Evolutionary conservation across 129 eudicot species (phyloP).

Genomic region (Centrapalus pauciflorus): DNA sequence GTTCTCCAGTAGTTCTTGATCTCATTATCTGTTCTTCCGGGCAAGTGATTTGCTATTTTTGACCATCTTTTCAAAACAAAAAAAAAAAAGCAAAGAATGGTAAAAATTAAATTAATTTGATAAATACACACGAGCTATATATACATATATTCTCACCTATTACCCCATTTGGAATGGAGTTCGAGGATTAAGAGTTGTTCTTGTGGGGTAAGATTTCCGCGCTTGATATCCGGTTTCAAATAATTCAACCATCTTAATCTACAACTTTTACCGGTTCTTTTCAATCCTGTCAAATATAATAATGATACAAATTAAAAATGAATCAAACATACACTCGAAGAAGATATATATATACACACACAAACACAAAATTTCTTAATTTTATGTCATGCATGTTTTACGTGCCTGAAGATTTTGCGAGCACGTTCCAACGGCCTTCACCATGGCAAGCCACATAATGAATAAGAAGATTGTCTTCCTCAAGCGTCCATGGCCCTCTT

Average conservation of each 20-base stretch:
- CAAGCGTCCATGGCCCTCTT: slow-evolving; percentile 61
- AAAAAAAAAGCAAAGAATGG: neutral
- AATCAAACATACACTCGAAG: neutral
- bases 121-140: too few species aligned
- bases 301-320: too few species aligned
- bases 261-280: slow-evolving; percentile 62
- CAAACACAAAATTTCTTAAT: neutral
- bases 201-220: slow-evolving; percentile 50
- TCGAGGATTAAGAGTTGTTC: slow-evolving; percentile 59
- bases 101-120: neutral
- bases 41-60: slow-evolving; percentile 47
- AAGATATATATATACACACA: neutral
- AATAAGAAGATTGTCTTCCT: slow-evolving; percentile 50
- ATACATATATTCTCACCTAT: slow-evolving; percentile 33
- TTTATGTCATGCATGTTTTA: neutral
- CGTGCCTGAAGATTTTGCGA: slow-evolving; percentile 42
- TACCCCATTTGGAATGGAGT: slow-evolving; percentile 59
- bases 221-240: slow-evolving; percentile 49
- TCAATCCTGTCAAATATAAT: slow-evolving; percentile 48
- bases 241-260: slow-evolving; percentile 66
- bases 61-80: slow-evolving; percentile 51
- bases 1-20: slow-evolving; percentile 79
- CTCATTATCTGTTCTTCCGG: slow-evolving; percentile 67
- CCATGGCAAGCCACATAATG: slow-evolving; percentile 42
- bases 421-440: slow-evolving; percentile 56